Conservation (phyloP, 2,329 filamentous ascomycete genomes). For the Sporothrix mexicana region DNA sequence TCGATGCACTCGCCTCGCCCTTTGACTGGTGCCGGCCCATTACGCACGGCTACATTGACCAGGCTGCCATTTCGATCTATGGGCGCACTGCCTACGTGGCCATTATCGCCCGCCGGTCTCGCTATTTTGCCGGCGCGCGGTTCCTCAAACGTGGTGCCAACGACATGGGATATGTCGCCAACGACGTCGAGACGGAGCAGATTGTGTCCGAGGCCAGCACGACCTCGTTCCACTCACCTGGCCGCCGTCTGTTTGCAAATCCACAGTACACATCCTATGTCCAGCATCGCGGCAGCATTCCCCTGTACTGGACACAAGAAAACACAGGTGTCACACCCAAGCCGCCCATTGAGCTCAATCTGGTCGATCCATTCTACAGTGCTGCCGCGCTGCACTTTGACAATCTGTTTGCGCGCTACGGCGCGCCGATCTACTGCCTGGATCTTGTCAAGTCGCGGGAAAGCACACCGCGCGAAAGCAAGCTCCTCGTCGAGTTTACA, state of each 20-base stretch:
- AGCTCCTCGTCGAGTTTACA: slow-evolving; percentile 85
- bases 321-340: slow-evolving; percentile 94
- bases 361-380: slow-evolving; percentile 95
- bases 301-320: slow-evolving; percentile 96
- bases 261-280: slow-evolving; percentile 95
- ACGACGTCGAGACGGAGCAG: slow-evolving; percentile 98
- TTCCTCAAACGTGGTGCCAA: slow-evolving; percentile 96
- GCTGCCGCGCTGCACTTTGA: slow-evolving; percentile 95
- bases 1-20: slow-evolving; percentile 72
- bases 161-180: slow-evolving; percentile 92
- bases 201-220: slow-evolving; percentile 94
- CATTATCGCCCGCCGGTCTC: slow-evolving; percentile 87
- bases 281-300: slow-evolving; percentile 95
- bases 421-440: slow-evolving; percentile 86
- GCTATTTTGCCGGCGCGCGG: slow-evolving; percentile 90
- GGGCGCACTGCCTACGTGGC: slow-evolving; percentile 90
- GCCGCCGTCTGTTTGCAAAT: slow-evolving; percentile 81
- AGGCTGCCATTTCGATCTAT: slow-evolving; percentile 83
- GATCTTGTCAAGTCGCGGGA: slow-evolving; percentile 92
- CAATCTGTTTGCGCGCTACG: slow-evolving; percentile 90
- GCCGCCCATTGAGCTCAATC: slow-evolving; percentile 90
- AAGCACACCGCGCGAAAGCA: slow-evolving; percentile 86
- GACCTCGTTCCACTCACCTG: slow-evolving; percentile 93
- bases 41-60: slow-evolving; percentile 95
- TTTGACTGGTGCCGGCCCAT: slow-evolving; percentile 97